Percentiles rank a stretch among this genome's conserved stretches.
phyloP scores from a whole-genome alignment of 2,329 filamentous ascomycete species.

The Didymella sp. region DNA sequence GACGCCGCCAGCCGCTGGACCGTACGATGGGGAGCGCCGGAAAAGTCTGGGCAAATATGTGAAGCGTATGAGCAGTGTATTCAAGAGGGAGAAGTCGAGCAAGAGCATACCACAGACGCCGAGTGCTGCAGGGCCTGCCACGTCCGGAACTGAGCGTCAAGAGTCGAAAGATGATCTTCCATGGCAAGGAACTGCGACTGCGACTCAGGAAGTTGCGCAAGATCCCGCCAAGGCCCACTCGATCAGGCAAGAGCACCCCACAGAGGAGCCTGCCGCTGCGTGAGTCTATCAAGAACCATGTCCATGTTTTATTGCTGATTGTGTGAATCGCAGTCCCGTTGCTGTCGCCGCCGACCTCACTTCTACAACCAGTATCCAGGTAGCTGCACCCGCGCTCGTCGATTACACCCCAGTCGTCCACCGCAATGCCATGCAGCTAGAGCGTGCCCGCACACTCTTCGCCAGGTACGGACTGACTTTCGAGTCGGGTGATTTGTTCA shows the following conservation, averaged over 20 bases:
- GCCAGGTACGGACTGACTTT: slow-evolving; percentile 53
- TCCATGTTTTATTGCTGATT: slow-evolving; percentile 2
- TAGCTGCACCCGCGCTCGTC: slow-evolving; percentile 3
- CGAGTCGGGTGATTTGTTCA: slow-evolving; percentile 49
- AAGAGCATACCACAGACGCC: slow-evolving; percentile 19
- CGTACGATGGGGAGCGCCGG: slow-evolving; percentile 38
- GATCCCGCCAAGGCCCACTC: slow-evolving; percentile 7
- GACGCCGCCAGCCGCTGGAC: slow-evolving; percentile 27
- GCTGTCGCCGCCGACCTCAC: slow-evolving; percentile 3
- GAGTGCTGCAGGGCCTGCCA: slow-evolving; percentile 16
- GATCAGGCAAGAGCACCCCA: not conserved
- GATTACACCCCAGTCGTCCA: slow-evolving; percentile 28
- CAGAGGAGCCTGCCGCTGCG: slow-evolving; percentile 6
- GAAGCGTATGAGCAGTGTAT: slow-evolving; percentile 51
- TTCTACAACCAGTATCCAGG: slow-evolving; percentile 6
- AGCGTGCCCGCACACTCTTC: slow-evolving; percentile 51
- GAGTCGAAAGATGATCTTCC: not conserved
- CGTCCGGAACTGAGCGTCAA: slow-evolving; percentile 6
- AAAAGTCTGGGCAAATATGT: slow-evolving; percentile 50
- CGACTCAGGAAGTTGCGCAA: slow-evolving; percentile 4
- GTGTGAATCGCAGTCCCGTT: not conserved
- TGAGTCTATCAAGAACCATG: slow-evolving; percentile 2
- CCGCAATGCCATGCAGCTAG: slow-evolving; percentile 48
- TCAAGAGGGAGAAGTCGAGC: slow-evolving; percentile 44
- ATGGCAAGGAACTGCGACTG: not conserved